These are phyloP conservation scores for Apophysomyces variabilis DNA, from an alignment of 371 early-diverging fungal species.

Conservation along the genomic window DNA sequence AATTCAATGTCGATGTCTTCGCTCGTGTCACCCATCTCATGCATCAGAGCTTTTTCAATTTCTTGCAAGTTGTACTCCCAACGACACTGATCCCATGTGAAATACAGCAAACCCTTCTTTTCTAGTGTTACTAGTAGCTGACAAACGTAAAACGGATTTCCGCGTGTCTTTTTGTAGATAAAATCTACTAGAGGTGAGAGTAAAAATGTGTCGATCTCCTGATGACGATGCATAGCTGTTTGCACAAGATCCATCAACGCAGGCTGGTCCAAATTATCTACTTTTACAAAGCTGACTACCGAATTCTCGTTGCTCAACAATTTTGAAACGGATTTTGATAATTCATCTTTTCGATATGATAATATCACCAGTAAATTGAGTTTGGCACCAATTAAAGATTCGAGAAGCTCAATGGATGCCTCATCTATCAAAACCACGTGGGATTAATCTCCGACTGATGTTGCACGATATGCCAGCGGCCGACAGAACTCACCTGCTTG, in stretches of 20 bases:
- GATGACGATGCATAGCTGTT: slow-evolving; percentile 46
- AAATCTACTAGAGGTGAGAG: slow-evolving; percentile 48
- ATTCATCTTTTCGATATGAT: slow-evolving; percentile 39
- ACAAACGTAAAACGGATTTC: slow-evolving; percentile 51
- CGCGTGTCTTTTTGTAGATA: slow-evolving; percentile 41
- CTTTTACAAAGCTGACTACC: slow-evolving; percentile 37
- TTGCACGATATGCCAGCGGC: slow-evolving; percentile 12
- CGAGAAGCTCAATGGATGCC: slow-evolving; percentile 49
- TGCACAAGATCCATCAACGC: slow-evolving; percentile 47
- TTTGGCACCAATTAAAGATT: slow-evolving; percentile 46
- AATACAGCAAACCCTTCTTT: slow-evolving; percentile 50
- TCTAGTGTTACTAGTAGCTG: slow-evolving; percentile 46
- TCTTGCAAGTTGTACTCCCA: slow-evolving; percentile 57
- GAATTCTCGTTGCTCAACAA: slow-evolving; percentile 37
- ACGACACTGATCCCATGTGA: slow-evolving; percentile 50
- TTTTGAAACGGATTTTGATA: slow-evolving; percentile 22
- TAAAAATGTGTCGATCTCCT: slow-evolving; percentile 38
- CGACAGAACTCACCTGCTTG: slow-evolving; percentile 46
- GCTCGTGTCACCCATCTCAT: slow-evolving; percentile 30
- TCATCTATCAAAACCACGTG: slow-evolving; percentile 34
- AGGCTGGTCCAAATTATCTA: slow-evolving; percentile 41
- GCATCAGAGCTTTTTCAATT: slow-evolving; percentile 41
- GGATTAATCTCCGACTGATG: slow-evolving; percentile 4
- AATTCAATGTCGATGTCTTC: slow-evolving; percentile 48
- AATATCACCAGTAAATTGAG: slow-evolving; percentile 45